Base-by-base conservation (phyloP, 139 green algal genomes). In the Trebouxia sp. region DNA sequence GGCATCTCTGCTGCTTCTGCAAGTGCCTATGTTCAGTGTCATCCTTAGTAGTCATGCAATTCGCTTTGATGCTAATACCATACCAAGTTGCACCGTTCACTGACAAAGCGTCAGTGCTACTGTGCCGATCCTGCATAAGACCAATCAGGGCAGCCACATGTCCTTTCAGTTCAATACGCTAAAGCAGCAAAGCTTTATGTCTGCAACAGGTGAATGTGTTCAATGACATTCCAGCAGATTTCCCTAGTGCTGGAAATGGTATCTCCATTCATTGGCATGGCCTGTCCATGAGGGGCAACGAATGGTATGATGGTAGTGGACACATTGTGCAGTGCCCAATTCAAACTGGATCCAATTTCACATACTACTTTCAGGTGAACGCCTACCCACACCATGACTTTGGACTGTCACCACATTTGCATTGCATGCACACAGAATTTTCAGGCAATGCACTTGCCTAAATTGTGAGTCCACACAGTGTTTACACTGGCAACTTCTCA, bases 261-360 rank as follows among this genome's bases (percentile, higher is more conserved):
- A 84, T 92, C 50, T 75, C 75, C 7, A 81, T 92, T 17, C 89
- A 92, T 76, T 91, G 62, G 30, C 89, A 92, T 65, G 89, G 89
- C 62, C 75, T 90, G 15, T 75, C 28, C 43, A 88, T 88, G 85
- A 48, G 41, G 11, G 83, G 83, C 35, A 51, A 6, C 20, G 56
- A 65, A 39, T 81, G 70, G 78, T 79, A 82, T 37, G 79, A 87
- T 51, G 87, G 86, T 39, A 67, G 58, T 4, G 83, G 76, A 1
- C 86, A 88, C 47, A n/a, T 89, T 0, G 39, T 35, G 3, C 87
- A 88, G 26, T 93, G 88, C 82, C 88, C 90, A 6, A 79, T 92
- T 47, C 5, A 7, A 0, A 58, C 81, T 1, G 87, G 87, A 8
- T 30, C 22, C 20, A 85, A 78, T 35, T 81, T 86, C 65, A 84